Evolutionary conservation across 345 rosid species (phyloP), one percentile per base, ranked within the genome.

Genomic region (Pistacia vera): DNA sequence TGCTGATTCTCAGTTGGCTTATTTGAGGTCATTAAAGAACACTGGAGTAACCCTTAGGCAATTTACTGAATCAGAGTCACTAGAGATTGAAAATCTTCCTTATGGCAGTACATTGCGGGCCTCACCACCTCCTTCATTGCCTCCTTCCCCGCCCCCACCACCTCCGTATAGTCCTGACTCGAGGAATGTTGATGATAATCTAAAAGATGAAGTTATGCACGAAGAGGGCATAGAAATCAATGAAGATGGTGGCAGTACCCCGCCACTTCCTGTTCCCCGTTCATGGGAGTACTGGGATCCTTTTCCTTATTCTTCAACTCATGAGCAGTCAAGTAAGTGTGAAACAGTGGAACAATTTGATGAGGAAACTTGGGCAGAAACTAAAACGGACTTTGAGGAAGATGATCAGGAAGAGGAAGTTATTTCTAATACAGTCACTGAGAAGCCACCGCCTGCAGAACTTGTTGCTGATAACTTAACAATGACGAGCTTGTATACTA

Each of bases 31-130:
- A 64, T 71, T 95, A 76, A 93, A 90, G 85, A 91, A 93, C 80
- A 90, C 93, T 28, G 98, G 99, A 56, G 93, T 82, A 12, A 93
- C 99, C 54, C 98, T 95, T 69, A 82, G 91, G 85, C 98, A 95
- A 66, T 90, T 95, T 88, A 91, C 99, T 0, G 99, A 95, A 81
- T 91, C 98, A 8, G 97, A 93, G 74, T 70, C 88, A 1, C 83
- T 95, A 83, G 93, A 91, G 79, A 82, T 89, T 33, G 99, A 90
- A 66, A 82, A 78, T 81, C 79, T 83, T 73, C 82, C 82, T 49
- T 84, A 78, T 77, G 79, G 79, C 25, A 70, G 46, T 18, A 67
- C 67, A 71, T 73, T 80, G 73, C 81, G 79, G 60, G 77, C 83
- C 14, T 80, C 88, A 11, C 84, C 94, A 52, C 92, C 93, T 71